These are phyloP conservation scores for Larix kaempferi DNA, from an alignment of 75 land plant genomes.

Conservation along the genomic window DNA sequence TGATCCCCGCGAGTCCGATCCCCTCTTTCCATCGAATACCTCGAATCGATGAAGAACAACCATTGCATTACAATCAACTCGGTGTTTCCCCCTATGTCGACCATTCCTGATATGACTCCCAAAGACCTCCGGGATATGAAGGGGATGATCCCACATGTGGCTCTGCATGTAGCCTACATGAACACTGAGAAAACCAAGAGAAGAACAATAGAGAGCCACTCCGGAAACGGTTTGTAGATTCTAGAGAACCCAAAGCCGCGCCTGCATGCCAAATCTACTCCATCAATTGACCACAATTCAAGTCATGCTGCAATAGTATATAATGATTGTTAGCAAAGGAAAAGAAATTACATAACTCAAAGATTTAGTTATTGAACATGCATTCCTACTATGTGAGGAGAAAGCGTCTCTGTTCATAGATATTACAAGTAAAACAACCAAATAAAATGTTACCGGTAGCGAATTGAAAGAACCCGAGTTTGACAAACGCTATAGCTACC, in stretches of 20 bases:
- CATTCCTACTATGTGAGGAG: no score
- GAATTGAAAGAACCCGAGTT: no score
- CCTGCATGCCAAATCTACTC: conserved; percentile 63
- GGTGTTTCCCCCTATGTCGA: conserved; percentile 70
- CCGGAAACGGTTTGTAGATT: conserved; percentile 58
- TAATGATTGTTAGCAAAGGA: no score
- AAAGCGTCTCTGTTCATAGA: no score
- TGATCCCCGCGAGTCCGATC: conserved; percentile 65
- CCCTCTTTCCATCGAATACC: conserved; percentile 52
- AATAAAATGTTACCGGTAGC: no score
- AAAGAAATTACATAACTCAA: no score
- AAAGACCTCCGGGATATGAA: conserved; percentile 69
- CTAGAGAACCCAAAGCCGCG: conserved; percentile 64
- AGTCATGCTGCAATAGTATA: no score
- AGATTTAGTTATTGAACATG: no score
- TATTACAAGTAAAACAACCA: no score
- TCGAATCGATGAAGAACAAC: conserved; percentile 57
- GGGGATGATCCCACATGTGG: conserved; percentile 74
- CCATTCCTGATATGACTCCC: conserved; percentile 76
- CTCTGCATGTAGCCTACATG: conserved; percentile 64
- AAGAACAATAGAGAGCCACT: conserved; percentile 33
- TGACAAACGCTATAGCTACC: no score
- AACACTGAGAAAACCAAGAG: conserved; percentile 65
- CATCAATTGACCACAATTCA: no score
- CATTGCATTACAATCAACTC: conserved; percentile 65